Evolutionary conservation across 139 green algal genomes (phyloP), one percentile per base, ranked within the genome.

Genomic region (Pleodorina starrii): DNA sequence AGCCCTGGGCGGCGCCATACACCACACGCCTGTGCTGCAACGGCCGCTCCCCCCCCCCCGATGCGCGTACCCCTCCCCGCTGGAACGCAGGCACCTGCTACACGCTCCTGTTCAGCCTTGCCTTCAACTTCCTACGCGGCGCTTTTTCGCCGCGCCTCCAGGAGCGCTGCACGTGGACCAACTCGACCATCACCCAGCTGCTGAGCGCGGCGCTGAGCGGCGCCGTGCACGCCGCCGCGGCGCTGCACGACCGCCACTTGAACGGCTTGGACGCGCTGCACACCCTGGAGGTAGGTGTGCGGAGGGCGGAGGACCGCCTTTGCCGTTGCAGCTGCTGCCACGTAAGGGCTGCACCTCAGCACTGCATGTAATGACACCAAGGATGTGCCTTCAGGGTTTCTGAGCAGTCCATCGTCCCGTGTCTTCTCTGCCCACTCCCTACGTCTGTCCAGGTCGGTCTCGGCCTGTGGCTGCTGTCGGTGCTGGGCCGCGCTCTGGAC

Each of bases 81-180:
- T n/a, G n/a, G n/a, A n/a, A n/a, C n/a, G 29, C 46, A 88, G 83
- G 83, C 46, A 1, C 54, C 2, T 79, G 66, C 46, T 88, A 88
- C 68, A 40, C 54, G 17, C 83, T 88, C 66, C 83, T 88, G 21
- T 51, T 71, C 46, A 46, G 29, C 59, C 83, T 88, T 21, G 36
- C 21, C 35, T 81, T 80, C 66, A 88, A 88, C 83, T 88, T 88
- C 68, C 35, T 88, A 25, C 83, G 83, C 69, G 83, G 46, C 46
- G 44, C 60, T 5, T 11, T 88, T 48, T 66, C 83, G 32, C 84
- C 84, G 10, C 54, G 57, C 4, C 40, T 44, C 44, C 48, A 72
- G 38, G 84, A 82, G 84, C 69, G 69, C 46, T 81, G 69, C 84
- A 82, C 25, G 19, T 89, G 84, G 84, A 17, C 84, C 5, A 3